Evolutionary conservation across 805 yeast species (phyloP), one percentile per base, ranked within the genome.

Genomic region (Cyberlindnera xishuangbannaensis): DNA sequence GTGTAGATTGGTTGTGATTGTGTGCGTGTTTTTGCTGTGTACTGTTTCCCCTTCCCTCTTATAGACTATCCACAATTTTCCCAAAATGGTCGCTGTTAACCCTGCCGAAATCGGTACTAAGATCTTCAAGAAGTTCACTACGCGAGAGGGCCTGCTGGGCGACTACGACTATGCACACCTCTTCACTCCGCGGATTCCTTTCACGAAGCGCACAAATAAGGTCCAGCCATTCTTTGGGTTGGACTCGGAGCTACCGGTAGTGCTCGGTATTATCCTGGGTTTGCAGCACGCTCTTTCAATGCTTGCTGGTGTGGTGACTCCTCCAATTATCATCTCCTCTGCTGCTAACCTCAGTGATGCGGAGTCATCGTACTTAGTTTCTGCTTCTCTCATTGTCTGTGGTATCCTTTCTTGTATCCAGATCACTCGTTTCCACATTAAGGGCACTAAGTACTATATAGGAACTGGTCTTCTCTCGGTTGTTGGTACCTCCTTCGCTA

Each of bases 381-480:
- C 94, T 7, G 80, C 78, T 7, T 69, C 83, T 7, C 66, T 84
- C 40, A 83, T 87, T 38, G 74, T 71, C 26, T 77, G 83, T 15
- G 87, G 83, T 15, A 48, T 85, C 22, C 64, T 86, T 36, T 81
- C 95, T 0, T 47, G 71, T 17, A 60, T 88, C 44, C 95, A 84
- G 53, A 81, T 87, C 52, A 79, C 94, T 7, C 71, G 95, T 40
- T 77, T 87, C 62, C 84, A 78, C 48, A 73, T 87, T 36, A 77
- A 69, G 13, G 71, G 69, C 30, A 85, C 95, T 3, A 78, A 75
- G 18, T 83, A 80, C 59, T 84, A 70, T 51, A 56, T 87, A 15
- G 97, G 96, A 21, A 85, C 96, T 0, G 97, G 97, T 23, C 61
- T 86, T 48, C 67, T 88, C 30, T 83, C 94, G 9, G 95, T 87